Evolutionary conservation across 352 stramenopile species (phyloP), one percentile per base, ranked within the genome.

Genomic region (Phytophthora pinifolia): DNA sequence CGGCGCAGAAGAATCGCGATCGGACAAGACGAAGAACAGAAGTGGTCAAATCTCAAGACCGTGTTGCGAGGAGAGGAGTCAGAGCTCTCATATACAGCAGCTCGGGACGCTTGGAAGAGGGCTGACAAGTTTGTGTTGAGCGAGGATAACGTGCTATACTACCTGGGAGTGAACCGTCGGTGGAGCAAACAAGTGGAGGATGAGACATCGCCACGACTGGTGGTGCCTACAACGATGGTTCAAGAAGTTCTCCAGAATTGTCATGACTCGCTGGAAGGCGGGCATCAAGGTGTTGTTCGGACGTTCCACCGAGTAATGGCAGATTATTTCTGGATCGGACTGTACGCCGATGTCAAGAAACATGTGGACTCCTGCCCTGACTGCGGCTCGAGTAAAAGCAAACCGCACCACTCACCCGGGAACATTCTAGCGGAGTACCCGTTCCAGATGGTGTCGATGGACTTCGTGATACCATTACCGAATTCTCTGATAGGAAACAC

Each of bases 1-100:
- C 36, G 44, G 1, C 44, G 45, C 8, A 35, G 45, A 25, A 13
- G 53, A 1, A 49, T 62, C 20, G 31, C 54, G 0, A 46, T 7
- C 3, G 55, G 46, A 10, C 46, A 63, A 36, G 44, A 57, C 32
- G 55, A 63, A 31, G 41, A 63, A 13, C 2, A 36, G 15, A 31
- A 29, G 17, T 62, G 50, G 41, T 17, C 33, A 8, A 49, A 50
- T 10, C 2, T 59, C 4, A 59, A 59, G 9, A 12, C 50, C 2
- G 41, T 50, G 1, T 25, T 59, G 6, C n/a, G 34, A 30, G 51
- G 51, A 3, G n/a, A 59, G 8, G 38, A 29, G 4, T 14, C 38
- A 4, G 22, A 25, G 1, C 27, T 57, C 6, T 15, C 29, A 9
- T 57, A 57, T 13, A 30, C 15, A 17, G 25, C 22, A 10, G 53